Percentiles rank a stretch among this genome's conserved stretches.
Evolutionary conservation across 2,329 filamentous ascomycete genomes (phyloP).

Genomic region (Nemania serpens): DNA sequence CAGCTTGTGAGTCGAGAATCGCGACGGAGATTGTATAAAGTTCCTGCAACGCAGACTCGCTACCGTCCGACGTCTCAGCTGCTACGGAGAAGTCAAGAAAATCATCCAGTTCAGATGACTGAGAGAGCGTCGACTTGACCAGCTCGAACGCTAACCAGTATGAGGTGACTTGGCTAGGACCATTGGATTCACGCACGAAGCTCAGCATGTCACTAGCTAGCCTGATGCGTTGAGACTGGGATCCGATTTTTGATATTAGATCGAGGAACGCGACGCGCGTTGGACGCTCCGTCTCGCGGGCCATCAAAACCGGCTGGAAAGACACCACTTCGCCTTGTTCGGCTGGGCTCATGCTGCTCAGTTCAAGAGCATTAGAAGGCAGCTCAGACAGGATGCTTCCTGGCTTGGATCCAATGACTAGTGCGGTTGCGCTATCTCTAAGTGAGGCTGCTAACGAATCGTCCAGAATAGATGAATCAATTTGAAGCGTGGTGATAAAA

Average conservation of each 20-base stretch:
- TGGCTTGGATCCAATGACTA: slow-evolving; percentile 44
- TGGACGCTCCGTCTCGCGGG: slow-evolving; percentile 67
- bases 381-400: slow-evolving; percentile 42
- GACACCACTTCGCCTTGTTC: slow-evolving; percentile 27
- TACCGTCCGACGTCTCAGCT: slow-evolving; percentile 45
- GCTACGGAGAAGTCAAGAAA: slow-evolving; percentile 64
- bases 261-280: slow-evolving; percentile 62
- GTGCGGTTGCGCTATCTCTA: slow-evolving; percentile 69
- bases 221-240: slow-evolving; percentile 61
- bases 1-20: slow-evolving; percentile 60
- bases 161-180: slow-evolving; percentile 66
- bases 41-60: slow-evolving; percentile 61
- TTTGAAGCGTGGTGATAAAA: slow-evolving; percentile 65
- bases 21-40: slow-evolving; percentile 72
- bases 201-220: slow-evolving; percentile 70
- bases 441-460: slow-evolving; percentile 70
- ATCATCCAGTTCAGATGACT: slow-evolving; percentile 63
- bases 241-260: slow-evolving; percentile 61
- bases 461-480: slow-evolving; percentile 69
- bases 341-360: slow-evolving; percentile 39
- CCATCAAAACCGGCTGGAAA: slow-evolving; percentile 67
- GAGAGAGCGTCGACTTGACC: slow-evolving; percentile 60
- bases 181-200: slow-evolving; percentile 61
- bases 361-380: slow-evolving; percentile 37
- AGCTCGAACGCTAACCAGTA: slow-evolving; percentile 83